These are phyloP conservation scores for Phytophthora nicotianae DNA, from an alignment of 352 stramenopile species.

Conservation along the genomic window DNA sequence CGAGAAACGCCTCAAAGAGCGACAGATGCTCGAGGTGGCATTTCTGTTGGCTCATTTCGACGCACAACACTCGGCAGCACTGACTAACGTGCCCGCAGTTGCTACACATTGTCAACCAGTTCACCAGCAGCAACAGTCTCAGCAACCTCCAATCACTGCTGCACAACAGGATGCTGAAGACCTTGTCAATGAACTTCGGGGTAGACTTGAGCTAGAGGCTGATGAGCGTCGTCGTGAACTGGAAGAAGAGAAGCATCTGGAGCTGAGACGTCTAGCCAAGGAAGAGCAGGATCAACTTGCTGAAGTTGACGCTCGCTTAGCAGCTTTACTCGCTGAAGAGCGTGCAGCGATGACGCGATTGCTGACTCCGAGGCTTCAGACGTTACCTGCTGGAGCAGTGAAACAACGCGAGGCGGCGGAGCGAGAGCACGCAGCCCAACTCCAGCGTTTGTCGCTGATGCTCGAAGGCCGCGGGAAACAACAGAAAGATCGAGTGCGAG, in stretches of 20 bases:
- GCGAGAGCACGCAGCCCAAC: constrained; percentile 45
- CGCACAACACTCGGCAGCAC: constrained; percentile 23
- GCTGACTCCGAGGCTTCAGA: constrained; percentile 24
- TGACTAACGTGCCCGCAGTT: constrained; percentile 8
- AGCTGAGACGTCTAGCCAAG: constrained; percentile 34
- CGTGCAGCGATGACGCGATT: constrained; percentile 42
- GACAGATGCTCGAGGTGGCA: constrained; percentile 52
- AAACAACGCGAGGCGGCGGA: constrained; percentile 21
- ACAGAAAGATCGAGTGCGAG: constrained; percentile 31
- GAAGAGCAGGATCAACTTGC: constrained; percentile 35
- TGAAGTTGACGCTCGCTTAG: constrained; percentile 32
- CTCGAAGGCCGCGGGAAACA: constrained; percentile 42
- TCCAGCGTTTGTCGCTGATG: constrained; percentile 54
- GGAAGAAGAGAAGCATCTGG: constrained; percentile 36
- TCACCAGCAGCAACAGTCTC: constrained; percentile 19
- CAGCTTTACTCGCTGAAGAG: constrained; percentile 41
- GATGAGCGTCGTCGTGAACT: constrained; percentile 55
- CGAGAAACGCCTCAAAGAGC: constrained; percentile 42
- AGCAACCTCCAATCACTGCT: constrained; percentile 11
- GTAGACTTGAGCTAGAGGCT: constrained; percentile 53
- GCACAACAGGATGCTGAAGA: constrained; percentile 35
- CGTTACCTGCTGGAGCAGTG: constrained; percentile 4
- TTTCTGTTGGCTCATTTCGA: constrained; percentile 55
- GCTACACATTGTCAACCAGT: not conserved
- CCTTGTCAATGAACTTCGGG: constrained; percentile 49